Evolutionary conservation across 495 filamentous ascomycete genomes (phyloP).

Genomic region (Endocarpon pusillum): DNA sequence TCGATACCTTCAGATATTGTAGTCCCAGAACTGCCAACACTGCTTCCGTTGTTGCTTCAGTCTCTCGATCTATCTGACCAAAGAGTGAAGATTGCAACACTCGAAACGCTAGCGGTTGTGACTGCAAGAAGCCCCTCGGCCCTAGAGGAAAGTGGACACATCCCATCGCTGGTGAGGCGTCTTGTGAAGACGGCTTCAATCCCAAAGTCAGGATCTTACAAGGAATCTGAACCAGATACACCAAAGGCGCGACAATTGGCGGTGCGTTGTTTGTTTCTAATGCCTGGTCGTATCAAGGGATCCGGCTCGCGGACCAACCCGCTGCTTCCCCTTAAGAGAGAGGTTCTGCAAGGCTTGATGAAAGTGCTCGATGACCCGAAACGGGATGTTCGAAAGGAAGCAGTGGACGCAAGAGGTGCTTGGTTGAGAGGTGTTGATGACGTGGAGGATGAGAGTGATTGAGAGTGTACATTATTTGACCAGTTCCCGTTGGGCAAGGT

Average conservation of each 20-base stretch:
- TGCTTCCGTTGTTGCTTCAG: slow-evolving; percentile 54
- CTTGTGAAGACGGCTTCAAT: slow-evolving; percentile 33
- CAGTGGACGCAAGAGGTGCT: slow-evolving; percentile 46
- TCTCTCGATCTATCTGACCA: slow-evolving; percentile 40
- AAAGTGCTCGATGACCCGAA: slow-evolving; percentile 47
- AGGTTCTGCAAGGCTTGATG: slow-evolving; percentile 37
- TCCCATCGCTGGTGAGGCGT: slow-evolving; percentile 38
- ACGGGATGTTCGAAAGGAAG: slow-evolving; percentile 47
- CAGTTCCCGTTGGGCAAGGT: no score
- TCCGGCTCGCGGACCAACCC: slow-evolving; percentile 24
- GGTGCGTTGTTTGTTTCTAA: slow-evolving; percentile 36
- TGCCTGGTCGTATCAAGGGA: slow-evolving; percentile 27
- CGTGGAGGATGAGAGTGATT: slow-evolving; percentile 22
- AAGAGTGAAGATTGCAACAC: slow-evolving; percentile 43
- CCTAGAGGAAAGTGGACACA: slow-evolving; percentile 39
- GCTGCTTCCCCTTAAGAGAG: slow-evolving; percentile 38
- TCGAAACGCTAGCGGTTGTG: slow-evolving; percentile 41
- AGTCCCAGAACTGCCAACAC: slow-evolving; percentile 36
- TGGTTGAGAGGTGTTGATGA: slow-evolving; percentile 44
- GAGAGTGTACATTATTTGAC: no score
- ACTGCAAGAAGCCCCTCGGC: slow-evolving; percentile 38
- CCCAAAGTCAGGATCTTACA: slow-evolving; percentile 4
- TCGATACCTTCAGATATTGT: slow-evolving; percentile 42
- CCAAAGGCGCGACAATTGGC: slow-evolving; percentile 33
- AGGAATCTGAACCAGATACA: no score